Evolutionary conservation across 2,329 filamentous ascomycete species (phyloP), one percentile per base, ranked within the genome.

Genomic region (Fusarium fujikuroi): DNA sequence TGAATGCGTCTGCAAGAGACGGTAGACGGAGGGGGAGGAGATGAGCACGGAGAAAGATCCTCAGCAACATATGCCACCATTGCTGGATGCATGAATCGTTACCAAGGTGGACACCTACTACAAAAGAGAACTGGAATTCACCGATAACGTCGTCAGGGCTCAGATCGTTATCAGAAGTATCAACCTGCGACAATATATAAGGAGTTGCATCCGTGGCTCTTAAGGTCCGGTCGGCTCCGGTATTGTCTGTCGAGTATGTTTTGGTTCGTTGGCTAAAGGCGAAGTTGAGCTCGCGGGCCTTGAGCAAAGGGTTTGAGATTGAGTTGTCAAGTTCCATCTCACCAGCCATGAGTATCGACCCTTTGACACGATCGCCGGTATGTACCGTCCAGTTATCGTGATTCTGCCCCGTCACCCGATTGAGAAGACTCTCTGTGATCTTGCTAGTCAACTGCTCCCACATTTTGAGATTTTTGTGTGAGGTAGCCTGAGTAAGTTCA

Each of bases 51-150:
- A 91, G 84, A 16, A 90, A 75, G 39, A 90, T 76, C 53, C 83
- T 85, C 43, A 87, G 83, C 7, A 87, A 78, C 69, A 90, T 84
- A 74, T 89, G 84, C 83, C 86, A 88, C 90, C 89, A 92, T 69
- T 92, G 89, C 69, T 90, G 88, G 47, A 90, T 82, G 72, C 89
- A 91, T 14, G 87, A 83, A 46, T 87, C 81, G 77, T 90, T 92
- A 44, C 87, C 86, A 2, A 91, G 84, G 61, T 89, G 84, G 77
- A 87, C 85, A 42, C 89, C 89, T 0, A 86, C 86, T 9, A 91
- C 75, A 74, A 87, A 92, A 46, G 86, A 85, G 77, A 91, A 87
- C 73, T 92, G 90, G 4, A 91, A 78, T 76, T 92, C 90, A 52
- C 89, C 90, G 9, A 89, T 78, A 32, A 91, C 79, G 60, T 89